Base-by-base conservation (phyloP, 257 asterid genomes). In the Capsicum pubescens region DNA sequence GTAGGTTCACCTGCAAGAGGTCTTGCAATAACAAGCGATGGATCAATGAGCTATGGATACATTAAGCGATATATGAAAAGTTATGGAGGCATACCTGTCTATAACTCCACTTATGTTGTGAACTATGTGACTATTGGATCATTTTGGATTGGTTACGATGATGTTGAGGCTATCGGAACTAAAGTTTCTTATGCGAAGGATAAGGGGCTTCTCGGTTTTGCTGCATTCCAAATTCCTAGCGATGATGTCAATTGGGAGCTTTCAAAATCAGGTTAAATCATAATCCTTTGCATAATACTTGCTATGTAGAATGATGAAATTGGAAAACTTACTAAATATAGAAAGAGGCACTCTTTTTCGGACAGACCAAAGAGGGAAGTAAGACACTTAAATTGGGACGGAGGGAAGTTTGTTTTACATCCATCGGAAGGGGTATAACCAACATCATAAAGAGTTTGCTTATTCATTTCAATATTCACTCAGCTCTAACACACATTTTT, bases 161-260 rank as follows among this genome's bases (percentile, higher is more conserved):
- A 83, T 44, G 90, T 82, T 0, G 91, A 89, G 67, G 89, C 86
- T 17, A 36, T 89, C 36, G 82, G 72, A 71, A 59, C 84, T 32
- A 89, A 89, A 48, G 89, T 89, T 85, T 84, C 90, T 64, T 89
- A 89, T 46, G 90, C 84, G 9, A 89, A 84, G 89, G 82, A 82
- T 70, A 87, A 84, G 39, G 86, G 86, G 8, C 88, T 89, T 50
- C 90, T 59, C 2, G 90, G 90, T 50, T 89, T 85, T 86, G 26
- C 15, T 14, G 80, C 82, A 8, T 86, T 84, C 60, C 90, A 87
- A 79, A 60, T 89, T 17, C 86, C 89, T 10, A 82, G 57, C 2
- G 90, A 89, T 74, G 90, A 87, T 35, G 61, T 11, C 4, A n/a
- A 83, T 15, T 77, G 88, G 87, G 77, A 21, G 78, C 89, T 89